Evolutionary conservation across 495 filamentous ascomycete genomes (phyloP).

Genomic region (Aspergillus avenaceus): DNA sequence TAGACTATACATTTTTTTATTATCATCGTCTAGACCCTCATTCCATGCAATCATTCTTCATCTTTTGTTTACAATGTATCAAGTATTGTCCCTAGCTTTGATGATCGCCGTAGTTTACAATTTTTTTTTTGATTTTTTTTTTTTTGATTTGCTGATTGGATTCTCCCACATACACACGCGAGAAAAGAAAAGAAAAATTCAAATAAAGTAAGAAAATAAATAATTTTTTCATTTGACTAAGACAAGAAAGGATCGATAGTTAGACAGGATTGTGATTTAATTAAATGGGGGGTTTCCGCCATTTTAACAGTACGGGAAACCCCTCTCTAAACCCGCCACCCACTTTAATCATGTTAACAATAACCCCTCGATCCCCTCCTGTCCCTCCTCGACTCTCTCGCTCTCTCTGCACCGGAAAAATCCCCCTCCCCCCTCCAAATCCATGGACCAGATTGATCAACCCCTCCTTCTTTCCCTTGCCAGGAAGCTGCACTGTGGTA

Average conservation of each 20-base stretch:
- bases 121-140: background rate
- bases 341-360: conserved; percentile 1
- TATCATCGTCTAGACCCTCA: conserved; percentile 2
- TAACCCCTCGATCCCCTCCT: conserved; percentile 17
- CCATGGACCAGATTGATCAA: conserved; percentile 4
- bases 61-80: background rate
- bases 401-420: background rate
- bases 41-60: conserved; percentile 13
- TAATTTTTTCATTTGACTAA: conserved; percentile 5
- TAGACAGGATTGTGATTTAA: no score
- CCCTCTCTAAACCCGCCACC: conserved; percentile 15
- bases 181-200: background rate
- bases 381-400: background rate
- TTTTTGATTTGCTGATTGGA: background rate
- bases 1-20: conserved; percentile 6
- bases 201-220: background rate
- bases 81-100: background rate
- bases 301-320: background rate
- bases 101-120: no score
- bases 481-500: background rate
- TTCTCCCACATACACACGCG: background rate
- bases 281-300: background rate
- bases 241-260: no score
- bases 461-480: conserved; percentile 14
- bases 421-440: background rate